A percentile compares a stretch with the other conserved stretches of the same genome.
These are phyloP conservation scores for Sporobolomyces pararoseus DNA, from an alignment of 768 basidiomycete genomes.

Conservation along the genomic window DNA sequence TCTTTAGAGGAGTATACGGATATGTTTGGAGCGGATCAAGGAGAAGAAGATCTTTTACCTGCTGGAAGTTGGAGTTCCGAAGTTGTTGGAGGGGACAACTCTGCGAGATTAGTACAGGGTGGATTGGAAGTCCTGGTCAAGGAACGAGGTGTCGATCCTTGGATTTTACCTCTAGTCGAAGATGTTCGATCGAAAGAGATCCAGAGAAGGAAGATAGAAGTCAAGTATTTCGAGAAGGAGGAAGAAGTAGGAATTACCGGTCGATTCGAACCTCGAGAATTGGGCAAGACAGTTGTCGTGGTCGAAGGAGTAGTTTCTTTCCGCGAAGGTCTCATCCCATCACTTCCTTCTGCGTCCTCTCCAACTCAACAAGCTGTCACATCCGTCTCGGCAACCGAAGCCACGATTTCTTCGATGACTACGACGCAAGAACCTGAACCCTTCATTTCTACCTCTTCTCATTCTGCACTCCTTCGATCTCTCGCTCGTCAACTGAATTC, in stretches of 20 bases:
- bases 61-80: slow-evolving; percentile 55
- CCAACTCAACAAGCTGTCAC: slow-evolving; percentile 32
- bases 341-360: slow-evolving; percentile 49
- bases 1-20: slow-evolving; percentile 73
- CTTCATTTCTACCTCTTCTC: slow-evolving; percentile 62
- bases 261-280: slow-evolving; percentile 48
- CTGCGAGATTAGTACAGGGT: slow-evolving; percentile 51
- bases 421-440: slow-evolving; percentile 29
- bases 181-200: slow-evolving; percentile 58
- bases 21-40: slow-evolving; percentile 72
- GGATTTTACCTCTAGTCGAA: slow-evolving; percentile 75
- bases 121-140: slow-evolving; percentile 61
- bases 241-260: slow-evolving; percentile 53
- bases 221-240: not conserved
- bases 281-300: slow-evolving; percentile 56
- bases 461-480: slow-evolving; percentile 59
- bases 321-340: slow-evolving; percentile 51
- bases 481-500: slow-evolving; percentile 65
- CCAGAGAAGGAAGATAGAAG: slow-evolving; percentile 51
- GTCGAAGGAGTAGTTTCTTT: slow-evolving; percentile 67
- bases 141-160: slow-evolving; percentile 61
- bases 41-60: slow-evolving; percentile 58
- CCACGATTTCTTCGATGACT: slow-evolving; percentile 20
- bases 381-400: slow-evolving; percentile 26
- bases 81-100: not conserved